Conservation (phyloP, 306 rosid species). For the Cicer chorassanicum region DNA sequence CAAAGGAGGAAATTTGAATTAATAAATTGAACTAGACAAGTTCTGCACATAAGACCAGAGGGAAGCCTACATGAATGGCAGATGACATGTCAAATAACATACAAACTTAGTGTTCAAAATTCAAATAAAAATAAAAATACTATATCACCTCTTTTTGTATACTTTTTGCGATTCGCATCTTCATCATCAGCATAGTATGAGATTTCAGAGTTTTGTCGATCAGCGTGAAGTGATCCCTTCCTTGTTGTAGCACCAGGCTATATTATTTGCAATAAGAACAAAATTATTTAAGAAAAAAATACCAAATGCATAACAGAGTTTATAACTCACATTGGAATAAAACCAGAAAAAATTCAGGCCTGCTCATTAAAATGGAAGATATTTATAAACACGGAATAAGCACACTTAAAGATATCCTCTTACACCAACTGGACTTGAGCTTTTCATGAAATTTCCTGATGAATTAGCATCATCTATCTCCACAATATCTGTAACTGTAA, state of each 20-base stretch:
- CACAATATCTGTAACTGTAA: slow-evolving; percentile 67
- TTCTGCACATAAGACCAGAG: slow-evolving; percentile 35
- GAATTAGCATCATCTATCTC: slow-evolving; percentile 77
- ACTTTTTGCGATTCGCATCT: slow-evolving; percentile 82
- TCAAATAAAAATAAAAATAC: slow-evolving; percentile 24
- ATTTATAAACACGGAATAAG: slow-evolving; percentile 39
- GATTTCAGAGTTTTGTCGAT: slow-evolving; percentile 84
- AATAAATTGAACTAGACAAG: slow-evolving; percentile 38
- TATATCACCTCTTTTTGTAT: slow-evolving; percentile 79
- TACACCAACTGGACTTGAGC: slow-evolving; percentile 85
- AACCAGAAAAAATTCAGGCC: slow-evolving; percentile 26
- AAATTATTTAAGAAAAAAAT: slow-evolving; percentile 41
- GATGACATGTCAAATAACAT: slow-evolving; percentile 17
- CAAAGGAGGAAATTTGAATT: slow-evolving; percentile 41
- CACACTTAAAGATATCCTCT: slow-evolving; percentile 47
- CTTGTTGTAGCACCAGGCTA: slow-evolving; percentile 98
- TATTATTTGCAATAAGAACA: slow-evolving; percentile 45
- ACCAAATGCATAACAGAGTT: slow-evolving; percentile 25
- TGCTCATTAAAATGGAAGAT: slow-evolving; percentile 14
- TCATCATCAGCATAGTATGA: slow-evolving; percentile 97
- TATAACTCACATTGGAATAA: slow-evolving; percentile 26
- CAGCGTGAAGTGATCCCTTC: slow-evolving; percentile 72
- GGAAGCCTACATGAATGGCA: slow-evolving; percentile 5
- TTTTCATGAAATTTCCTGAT: slow-evolving; percentile 66
- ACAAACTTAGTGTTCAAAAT: slow-evolving; percentile 5